These are phyloP conservation scores for Pigoraptor vietnamica DNA, from an alignment of 78 protist species.

Conservation along the genomic window DNA sequence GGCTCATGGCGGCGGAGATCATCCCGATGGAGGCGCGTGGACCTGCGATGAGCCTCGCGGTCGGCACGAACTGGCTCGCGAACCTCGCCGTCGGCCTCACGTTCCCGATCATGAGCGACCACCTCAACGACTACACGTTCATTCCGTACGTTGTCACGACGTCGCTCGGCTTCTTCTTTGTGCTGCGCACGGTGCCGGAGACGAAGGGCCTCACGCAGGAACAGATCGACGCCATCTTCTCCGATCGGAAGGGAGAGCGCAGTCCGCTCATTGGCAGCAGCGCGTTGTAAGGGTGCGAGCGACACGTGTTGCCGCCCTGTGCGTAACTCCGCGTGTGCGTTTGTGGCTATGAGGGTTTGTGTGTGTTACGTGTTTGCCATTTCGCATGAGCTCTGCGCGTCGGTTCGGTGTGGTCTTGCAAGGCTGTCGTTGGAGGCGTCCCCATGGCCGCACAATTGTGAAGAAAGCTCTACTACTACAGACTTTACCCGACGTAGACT, in stretches of 20 bases:
- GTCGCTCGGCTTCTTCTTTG: neutral
- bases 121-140: neutral
- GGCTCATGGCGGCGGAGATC: constrained; percentile 31
- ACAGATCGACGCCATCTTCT: constrained; percentile 9
- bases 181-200: constrained; percentile 11
- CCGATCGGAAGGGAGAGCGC: neutral
- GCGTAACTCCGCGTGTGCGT: neutral
- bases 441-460: no score
- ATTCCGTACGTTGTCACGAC: neutral
- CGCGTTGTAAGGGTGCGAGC: neutral
- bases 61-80: constrained; percentile 18
- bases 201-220: constrained; percentile 35
- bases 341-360: no score
- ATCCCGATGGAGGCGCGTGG: neutral
- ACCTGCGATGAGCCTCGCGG: neutral
- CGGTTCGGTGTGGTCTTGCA: no score
- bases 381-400: no score
- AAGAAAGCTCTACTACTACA: no score
- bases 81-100: constrained; percentile 3
- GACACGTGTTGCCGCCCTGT: neutral
- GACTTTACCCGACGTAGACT: no score
- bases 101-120: constrained; percentile 6
- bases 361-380: no score
- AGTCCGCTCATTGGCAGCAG: neutral
- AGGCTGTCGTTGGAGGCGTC: no score